A percentile compares a stretch with the other conserved stretches of the same genome.
These are phyloP conservation scores for Solanum sejunctum DNA, from an alignment of 257 asterid species.

Conservation along the genomic window DNA sequence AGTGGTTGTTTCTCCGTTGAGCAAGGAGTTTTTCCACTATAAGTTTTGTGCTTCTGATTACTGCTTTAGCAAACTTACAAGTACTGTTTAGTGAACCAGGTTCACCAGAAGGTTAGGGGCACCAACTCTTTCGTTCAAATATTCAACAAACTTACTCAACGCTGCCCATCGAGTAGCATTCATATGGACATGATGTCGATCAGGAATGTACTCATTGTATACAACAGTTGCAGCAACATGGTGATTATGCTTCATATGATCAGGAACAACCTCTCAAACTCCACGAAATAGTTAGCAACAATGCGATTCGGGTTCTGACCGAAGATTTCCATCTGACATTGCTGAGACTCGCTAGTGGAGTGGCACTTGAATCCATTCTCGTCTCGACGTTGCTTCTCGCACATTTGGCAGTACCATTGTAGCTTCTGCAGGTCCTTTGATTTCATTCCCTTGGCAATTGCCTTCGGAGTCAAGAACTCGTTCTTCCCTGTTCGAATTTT, in stretches of 20 bases:
- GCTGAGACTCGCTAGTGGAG: slow-evolving; percentile 86
- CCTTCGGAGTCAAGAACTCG: slow-evolving; percentile 81
- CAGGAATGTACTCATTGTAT: slow-evolving; percentile 77
- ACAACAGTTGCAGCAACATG: slow-evolving; percentile 67
- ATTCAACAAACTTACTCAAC: slow-evolving; percentile 68
- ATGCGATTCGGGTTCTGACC: slow-evolving; percentile 79
- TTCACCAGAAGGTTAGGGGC: too few relatives aligned
- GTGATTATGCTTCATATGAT: slow-evolving; percentile 46
- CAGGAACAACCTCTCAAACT: slow-evolving; percentile 57
- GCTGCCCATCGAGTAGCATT: slow-evolving; percentile 86
- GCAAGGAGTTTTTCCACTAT: too few relatives aligned
- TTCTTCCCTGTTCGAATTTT: slow-evolving; percentile 43
- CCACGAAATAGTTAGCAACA: slow-evolving; percentile 62
- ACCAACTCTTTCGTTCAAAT: slow-evolving; percentile 26
- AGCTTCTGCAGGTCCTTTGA: slow-evolving; percentile 78
- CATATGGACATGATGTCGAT: slow-evolving; percentile 80
- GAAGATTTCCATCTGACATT: slow-evolving; percentile 83
- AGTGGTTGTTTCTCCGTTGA: too few relatives aligned
- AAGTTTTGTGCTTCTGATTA: too few relatives aligned
- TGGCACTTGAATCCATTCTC: slow-evolving; percentile 5
- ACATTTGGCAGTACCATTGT: slow-evolving; percentile 36
- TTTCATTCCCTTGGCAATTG: slow-evolving; percentile 83
- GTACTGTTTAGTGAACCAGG: too few relatives aligned
- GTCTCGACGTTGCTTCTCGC: too few relatives aligned
- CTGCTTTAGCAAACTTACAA: too few relatives aligned